Percentiles rank a stretch among this genome's conserved stretches.
Evolutionary conservation across 1,284 basidiomycete genomes (phyloP).

Genomic region (Pseudozyma pruni): DNA sequence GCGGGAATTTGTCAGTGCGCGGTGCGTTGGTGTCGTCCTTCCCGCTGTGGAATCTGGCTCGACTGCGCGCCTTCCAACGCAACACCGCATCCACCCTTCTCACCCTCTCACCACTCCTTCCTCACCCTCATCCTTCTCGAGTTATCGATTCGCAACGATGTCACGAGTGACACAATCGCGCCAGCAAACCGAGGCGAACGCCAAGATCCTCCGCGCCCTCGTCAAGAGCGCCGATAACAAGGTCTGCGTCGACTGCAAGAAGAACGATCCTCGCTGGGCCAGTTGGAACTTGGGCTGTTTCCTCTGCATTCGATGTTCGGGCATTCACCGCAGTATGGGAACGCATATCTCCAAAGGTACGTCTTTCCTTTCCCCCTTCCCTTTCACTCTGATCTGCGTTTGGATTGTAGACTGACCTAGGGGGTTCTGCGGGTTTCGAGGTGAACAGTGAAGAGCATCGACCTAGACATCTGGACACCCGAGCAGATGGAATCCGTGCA

Average conservation of each 20-base stretch:
- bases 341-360: constrained; percentile 74
- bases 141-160: constrained; percentile 44
- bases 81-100: too few relatives aligned
- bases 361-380: background rate
- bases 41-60: too few relatives aligned
- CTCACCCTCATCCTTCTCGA: too few relatives aligned
- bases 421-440: too few relatives aligned
- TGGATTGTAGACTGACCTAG: too few relatives aligned
- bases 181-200: constrained; percentile 65
- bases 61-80: too few relatives aligned
- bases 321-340: constrained; percentile 96
- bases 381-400: too few relatives aligned
- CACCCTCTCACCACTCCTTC: too few relatives aligned
- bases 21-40: background rate
- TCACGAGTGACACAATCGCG: constrained; percentile 62
- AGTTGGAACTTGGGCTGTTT: constrained; percentile 97
- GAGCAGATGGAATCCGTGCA: constrained; percentile 85
- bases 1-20: background rate
- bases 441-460: constrained; percentile 93
- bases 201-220: constrained; percentile 57
- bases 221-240: constrained; percentile 84
- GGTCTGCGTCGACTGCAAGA: constrained; percentile 73
- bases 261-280: constrained; percentile 89
- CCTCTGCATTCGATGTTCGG: constrained; percentile 97
- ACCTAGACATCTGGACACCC: constrained; percentile 96